A percentile compares a stretch with the other conserved stretches of the same genome.
These are phyloP conservation scores for Ceriops zippeliana DNA, from an alignment of 345 rosid genomes.

Conservation along the genomic window DNA sequence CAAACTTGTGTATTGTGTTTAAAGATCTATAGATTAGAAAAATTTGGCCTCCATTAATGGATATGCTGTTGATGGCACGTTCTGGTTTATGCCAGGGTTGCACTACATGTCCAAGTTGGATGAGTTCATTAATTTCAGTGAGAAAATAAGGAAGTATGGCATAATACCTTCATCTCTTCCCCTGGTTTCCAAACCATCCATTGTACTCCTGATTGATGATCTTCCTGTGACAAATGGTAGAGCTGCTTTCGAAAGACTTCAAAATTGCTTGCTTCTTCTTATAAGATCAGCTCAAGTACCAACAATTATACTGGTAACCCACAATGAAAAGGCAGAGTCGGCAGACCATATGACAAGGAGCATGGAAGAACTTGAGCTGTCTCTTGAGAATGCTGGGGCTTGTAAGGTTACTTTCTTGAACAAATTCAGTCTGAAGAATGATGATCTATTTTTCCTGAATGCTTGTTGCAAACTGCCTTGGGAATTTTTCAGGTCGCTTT, in stretches of 20 bases:
- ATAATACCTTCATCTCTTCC: conserved; percentile 44
- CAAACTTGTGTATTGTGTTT: not conserved
- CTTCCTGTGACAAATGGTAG: conserved; percentile 72
- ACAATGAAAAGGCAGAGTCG: conserved; percentile 53
- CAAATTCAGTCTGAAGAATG: conserved; percentile 17
- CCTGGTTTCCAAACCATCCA: conserved; percentile 35
- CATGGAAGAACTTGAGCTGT: conserved; percentile 61
- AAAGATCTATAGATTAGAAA: not conserved
- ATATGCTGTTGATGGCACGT: conserved; percentile 15
- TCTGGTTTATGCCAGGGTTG: conserved; percentile 45
- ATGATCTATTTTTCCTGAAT: conserved; percentile 9
- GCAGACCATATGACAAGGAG: conserved; percentile 42
- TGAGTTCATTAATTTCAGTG: conserved; percentile 79
- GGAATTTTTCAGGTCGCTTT: conserved; percentile 62
- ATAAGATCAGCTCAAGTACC: conserved; percentile 66
- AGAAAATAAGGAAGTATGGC: conserved; percentile 69
- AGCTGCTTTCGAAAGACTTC: conserved; percentile 64
- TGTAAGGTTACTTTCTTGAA: conserved; percentile 58
- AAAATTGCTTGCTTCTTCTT: conserved; percentile 64
- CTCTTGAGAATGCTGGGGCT: conserved; percentile 81
- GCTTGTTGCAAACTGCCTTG: conserved; percentile 26
- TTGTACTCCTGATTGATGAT: conserved; percentile 80
- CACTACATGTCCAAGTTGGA: conserved; percentile 84
- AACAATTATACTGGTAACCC: conserved; percentile 63
- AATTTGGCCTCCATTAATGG: not conserved